Base-by-base conservation (phyloP, 345 rosid species). In the Linum lewisii region DNA sequence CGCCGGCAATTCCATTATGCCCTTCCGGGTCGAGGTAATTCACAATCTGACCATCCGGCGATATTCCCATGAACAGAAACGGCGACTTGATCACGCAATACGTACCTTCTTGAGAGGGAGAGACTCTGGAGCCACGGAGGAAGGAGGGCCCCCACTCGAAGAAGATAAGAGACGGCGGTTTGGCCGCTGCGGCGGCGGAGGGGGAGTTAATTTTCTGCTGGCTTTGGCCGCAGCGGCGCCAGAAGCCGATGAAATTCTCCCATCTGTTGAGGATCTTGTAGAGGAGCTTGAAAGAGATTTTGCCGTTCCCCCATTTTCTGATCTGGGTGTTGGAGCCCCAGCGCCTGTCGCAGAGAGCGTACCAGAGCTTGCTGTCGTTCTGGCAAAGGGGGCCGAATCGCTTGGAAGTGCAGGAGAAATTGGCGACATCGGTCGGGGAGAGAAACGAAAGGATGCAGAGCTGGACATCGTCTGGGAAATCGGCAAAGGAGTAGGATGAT, bases 131-230 rank as follows among this genome's bases (percentile, higher is more conserved):
- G 29, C 88, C 90, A 55, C 81, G 59, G 20, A 92, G 71, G 66
- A 77, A 88, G 2, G 86, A 81, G 14, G 96, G 70, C 14, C 89
- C 86, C 96, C 96, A 92, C 72, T 92, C 98, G 69, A 92, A 84
- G 73, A 81, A 62, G 60, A 92, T 66, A 16, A 92, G 57, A 57
- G 75, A 75, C 10, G 98, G 93, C 0, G 84, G 76, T 2, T 72
- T 69, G 8, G 24, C 65, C 10, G 58, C 47, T 2, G 15, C 69
- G 11, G 29, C 65, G 14, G 62, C 69, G 49, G 50, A 32, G 61
- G 70, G 65, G 3, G 70, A 20, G 64, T 57, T 20, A n/a, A 24
- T 51, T n/a, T 49, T 58, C 57, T 53, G 74, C n/a, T 42, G 70
- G 51, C 38, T 50, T 19, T 80, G 78, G 54, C 93, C 90, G 68